Conservation (phyloP, 805 yeast genomes). For the Maudiozyma bulderi region DNA sequence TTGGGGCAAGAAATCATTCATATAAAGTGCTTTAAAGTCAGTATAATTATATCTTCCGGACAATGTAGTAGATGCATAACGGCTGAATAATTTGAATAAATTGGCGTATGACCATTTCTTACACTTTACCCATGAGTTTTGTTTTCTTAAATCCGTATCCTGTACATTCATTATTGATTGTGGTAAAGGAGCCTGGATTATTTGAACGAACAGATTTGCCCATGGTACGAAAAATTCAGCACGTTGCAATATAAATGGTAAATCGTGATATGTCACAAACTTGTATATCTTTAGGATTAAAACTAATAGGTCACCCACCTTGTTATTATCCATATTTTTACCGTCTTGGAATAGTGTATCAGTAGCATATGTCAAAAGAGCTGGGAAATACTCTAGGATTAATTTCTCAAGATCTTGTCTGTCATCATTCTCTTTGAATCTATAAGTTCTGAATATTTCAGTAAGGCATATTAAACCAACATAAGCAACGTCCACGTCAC, state of each 20-base stretch:
- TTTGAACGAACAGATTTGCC: conserved; percentile 66
- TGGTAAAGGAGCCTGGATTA: conserved; percentile 47
- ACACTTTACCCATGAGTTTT: conserved; percentile 60
- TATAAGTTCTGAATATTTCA: conserved; percentile 59
- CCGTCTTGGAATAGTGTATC: conserved; percentile 36
- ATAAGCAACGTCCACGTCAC: conserved; percentile 37
- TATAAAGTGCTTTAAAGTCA: conserved; percentile 49
- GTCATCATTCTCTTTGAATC: conserved; percentile 57
- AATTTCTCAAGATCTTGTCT: conserved; percentile 47
- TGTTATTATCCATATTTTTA: conserved; percentile 23
- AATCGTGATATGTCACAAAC: conserved; percentile 60
- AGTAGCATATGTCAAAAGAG: conserved; percentile 56
- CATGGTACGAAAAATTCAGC: conserved; percentile 47
- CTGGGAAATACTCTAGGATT: conserved; percentile 51
- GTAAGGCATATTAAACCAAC: conserved; percentile 64
- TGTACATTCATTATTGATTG: conserved; percentile 31
- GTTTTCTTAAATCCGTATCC: conserved; percentile 43
- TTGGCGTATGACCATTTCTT: conserved; percentile 88
- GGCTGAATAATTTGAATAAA: conserved; percentile 55
- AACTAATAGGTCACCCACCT: conserved; percentile 64
- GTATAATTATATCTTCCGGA: conserved; percentile 44
- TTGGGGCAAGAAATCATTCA: conserved; percentile 59
- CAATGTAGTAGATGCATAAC: conserved; percentile 51
- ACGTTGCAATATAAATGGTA: conserved; percentile 57
- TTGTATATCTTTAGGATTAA: conserved; percentile 68